Evolutionary conservation across 768 basidiomycete species (phyloP).

Genomic region (Naematelia aurantialba): DNA sequence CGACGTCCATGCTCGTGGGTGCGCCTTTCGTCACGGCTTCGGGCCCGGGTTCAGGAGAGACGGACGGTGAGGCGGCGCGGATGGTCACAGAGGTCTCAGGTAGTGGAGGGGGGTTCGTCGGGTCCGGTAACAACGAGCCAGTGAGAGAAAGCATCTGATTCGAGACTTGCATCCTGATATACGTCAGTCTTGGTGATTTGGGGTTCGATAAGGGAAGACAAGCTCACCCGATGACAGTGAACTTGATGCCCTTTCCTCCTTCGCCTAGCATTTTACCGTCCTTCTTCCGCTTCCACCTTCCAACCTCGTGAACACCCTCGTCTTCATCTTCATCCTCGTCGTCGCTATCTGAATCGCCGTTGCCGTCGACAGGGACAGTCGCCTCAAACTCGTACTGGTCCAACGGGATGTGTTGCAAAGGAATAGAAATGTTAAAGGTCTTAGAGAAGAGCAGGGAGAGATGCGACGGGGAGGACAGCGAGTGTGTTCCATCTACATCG

Average conservation of each 20-base stretch:
- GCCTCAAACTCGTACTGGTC: conserved; percentile 83
- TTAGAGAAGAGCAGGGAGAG: conserved; percentile 81
- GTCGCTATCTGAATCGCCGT: conserved; percentile 22
- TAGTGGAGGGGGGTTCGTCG: conserved; percentile 31
- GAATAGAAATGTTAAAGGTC: conserved; percentile 94
- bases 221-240: conserved; percentile 82
- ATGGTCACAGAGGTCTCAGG: conserved; percentile 12
- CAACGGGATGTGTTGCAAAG: conserved; percentile 78
- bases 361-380: conserved; percentile 51
- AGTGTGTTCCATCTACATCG: conserved; percentile 73
- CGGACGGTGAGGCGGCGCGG: conserved; percentile 12
- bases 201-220: neutral
- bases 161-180: conserved; percentile 70
- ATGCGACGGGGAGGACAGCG: conserved; percentile 85
- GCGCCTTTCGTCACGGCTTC: neutral
- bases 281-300: conserved; percentile 72
- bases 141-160: conserved; percentile 90
- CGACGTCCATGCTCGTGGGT: neutral
- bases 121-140: conserved; percentile 53
- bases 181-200: neutral
- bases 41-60: neutral
- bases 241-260: conserved; percentile 63
- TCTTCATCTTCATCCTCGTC: conserved; percentile 29
- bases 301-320: conserved; percentile 56
- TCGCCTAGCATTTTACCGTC: conserved; percentile 71